phyloP scores from a whole-genome alignment of 2,329 filamentous ascomycete species.

The Aspergillus phoenicis region DNA sequence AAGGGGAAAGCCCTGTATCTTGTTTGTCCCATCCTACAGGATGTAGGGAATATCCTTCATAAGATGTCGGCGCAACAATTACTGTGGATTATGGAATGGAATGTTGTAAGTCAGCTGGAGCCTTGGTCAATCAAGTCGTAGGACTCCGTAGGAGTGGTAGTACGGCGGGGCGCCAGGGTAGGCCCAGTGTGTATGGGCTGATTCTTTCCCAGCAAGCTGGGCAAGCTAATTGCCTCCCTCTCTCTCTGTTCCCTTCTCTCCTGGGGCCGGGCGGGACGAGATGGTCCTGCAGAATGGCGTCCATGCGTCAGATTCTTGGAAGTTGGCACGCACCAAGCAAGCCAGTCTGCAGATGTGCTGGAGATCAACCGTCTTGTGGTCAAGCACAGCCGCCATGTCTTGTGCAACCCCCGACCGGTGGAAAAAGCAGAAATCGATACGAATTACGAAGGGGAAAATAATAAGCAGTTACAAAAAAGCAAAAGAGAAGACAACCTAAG shows the following conservation, averaged over 20 bases:
- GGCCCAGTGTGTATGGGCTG: slow-evolving; percentile 2
- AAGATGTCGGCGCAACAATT: no score
- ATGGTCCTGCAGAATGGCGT: slow-evolving; percentile 8
- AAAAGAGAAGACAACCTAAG: neutral
- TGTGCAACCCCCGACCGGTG: slow-evolving; percentile 14
- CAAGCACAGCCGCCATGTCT: neutral
- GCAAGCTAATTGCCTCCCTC: no score
- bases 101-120: neutral
- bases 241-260: neutral
- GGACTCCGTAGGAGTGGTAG: neutral
- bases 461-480: neutral
- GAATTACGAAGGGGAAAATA: neutral
- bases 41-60: no score
- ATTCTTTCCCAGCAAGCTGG: neutral
- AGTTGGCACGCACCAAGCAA: neutral
- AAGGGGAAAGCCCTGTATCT: neutral
- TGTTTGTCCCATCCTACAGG: no score
- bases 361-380: slow-evolving; percentile 4
- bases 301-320: slow-evolving; percentile 2
- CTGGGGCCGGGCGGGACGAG: neutral
- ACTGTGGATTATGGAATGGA: no score
- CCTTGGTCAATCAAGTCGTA: neutral
- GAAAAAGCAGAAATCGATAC: slow-evolving; percentile 8
- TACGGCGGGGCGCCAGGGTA: neutral
- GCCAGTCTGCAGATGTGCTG: neutral